Conservation (phyloP, 2,329 filamentous ascomycete species). For the Trichoderma guizhouense region DNA sequence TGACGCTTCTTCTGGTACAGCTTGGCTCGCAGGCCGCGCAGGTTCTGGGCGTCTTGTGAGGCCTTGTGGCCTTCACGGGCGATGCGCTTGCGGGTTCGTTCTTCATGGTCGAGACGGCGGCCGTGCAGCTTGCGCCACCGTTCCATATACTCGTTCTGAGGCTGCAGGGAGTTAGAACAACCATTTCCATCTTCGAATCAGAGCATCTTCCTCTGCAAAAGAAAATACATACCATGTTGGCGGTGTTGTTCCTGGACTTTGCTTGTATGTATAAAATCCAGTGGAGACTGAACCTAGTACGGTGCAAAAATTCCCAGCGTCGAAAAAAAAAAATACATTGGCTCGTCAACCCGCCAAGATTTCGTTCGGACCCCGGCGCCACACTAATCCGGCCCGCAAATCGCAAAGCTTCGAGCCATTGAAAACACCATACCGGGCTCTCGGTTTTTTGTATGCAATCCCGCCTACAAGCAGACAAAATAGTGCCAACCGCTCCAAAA, state of each 20-base stretch:
- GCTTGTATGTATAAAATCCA: slow-evolving; percentile 6
- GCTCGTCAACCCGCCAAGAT: slow-evolving; percentile 18
- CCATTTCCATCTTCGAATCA: not conserved
- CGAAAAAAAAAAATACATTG: slow-evolving; percentile 21
- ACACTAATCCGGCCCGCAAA: slow-evolving; percentile 33
- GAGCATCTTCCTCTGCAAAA: not conserved
- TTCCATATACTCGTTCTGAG: slow-evolving; percentile 79
- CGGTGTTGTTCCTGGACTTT: slow-evolving; percentile 12
- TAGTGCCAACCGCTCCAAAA: slow-evolving; percentile 21
- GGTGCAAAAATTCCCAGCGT: slow-evolving; percentile 28
- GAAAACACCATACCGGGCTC: slow-evolving; percentile 1
- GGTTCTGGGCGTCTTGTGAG: slow-evolving; percentile 87
- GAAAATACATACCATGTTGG: slow-evolving; percentile 33
- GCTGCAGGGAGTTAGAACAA: slow-evolving; percentile 45
- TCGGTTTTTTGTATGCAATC: not conserved
- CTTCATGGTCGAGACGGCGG: slow-evolving; percentile 71
- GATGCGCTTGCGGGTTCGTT: slow-evolving; percentile 79
- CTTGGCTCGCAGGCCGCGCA: slow-evolving; percentile 89
- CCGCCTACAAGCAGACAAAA: not conserved
- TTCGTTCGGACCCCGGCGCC: slow-evolving; percentile 30
- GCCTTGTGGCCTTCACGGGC: slow-evolving; percentile 88
- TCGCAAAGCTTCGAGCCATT: slow-evolving; percentile 7
- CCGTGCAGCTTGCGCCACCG: slow-evolving; percentile 60
- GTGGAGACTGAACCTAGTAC: not conserved
- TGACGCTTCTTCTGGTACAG: slow-evolving; percentile 88